Base-by-base conservation (phyloP, 768 basidiomycete genomes). In the Plicaturopsis crispa region DNA sequence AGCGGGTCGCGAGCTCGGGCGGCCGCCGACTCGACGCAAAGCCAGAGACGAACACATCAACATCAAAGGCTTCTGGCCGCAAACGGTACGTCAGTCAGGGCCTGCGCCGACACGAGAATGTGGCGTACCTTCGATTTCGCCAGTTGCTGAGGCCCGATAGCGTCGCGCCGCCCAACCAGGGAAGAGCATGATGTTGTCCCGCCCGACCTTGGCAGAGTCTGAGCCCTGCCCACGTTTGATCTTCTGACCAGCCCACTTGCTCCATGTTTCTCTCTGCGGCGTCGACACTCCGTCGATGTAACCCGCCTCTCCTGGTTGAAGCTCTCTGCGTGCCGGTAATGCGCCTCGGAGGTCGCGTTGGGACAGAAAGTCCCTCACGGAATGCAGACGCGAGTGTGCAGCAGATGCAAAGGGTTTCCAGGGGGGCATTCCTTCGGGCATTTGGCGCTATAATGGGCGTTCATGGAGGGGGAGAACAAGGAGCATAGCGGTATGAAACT, bases 81-180 rank as follows among this genome's bases (percentile, higher is more conserved):
- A 31, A 13, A 23, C 19, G 23, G 37, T 31, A 33, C 21, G 19
- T 31, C 26, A 14, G 34, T 10, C 20, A 6, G 10, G 4, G 4
- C 12, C 13, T 17, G 24, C 16, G 4, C 30, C 13, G 24, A 18
- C 7, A 35, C 5, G 24, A 30, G 4, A 13, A 13, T 50, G 26
- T 14, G 61, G 58, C 45, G 35, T 57, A 61, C 50, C 49, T 54
- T 40, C 51, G 33, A 36, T 40, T 30, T 49, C 39, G 14, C 30
- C 45, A 13, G 16, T 36, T 34, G 31, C 48, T 28, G 44, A 47
- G 33, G 41, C 48, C 12, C 45, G 56, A 50, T 73, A 77, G 20
- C 72, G 59, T 36, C 74, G 65, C 5, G 72, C 69, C 2, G 86
- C 88, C 84, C 86, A 91, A 2, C 88, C 85, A 4, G 88, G 88